Percentiles rank a stretch among this genome's conserved stretches.
Evolutionary conservation across 2,329 filamentous ascomycete species (phyloP).

Genomic region (Falciphora oryzae): DNA sequence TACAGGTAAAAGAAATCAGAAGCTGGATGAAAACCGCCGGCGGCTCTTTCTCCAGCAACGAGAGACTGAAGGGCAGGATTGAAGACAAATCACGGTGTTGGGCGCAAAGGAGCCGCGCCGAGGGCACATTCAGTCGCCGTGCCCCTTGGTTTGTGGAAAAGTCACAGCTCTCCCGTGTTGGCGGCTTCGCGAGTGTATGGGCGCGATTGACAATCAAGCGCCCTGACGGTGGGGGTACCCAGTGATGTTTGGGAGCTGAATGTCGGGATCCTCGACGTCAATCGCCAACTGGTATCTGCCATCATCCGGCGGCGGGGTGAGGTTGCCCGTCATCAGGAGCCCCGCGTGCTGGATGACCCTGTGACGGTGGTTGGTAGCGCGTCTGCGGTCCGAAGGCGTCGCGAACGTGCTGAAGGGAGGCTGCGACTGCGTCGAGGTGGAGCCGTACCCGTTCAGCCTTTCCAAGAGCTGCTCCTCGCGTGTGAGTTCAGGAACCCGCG

Average conservation of each 20-base stretch:
- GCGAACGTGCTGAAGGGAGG: neutral
- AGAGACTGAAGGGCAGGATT: too few species aligned
- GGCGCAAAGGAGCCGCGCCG: too few species aligned
- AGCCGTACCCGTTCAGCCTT: neutral
- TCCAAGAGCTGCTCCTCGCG: neutral
- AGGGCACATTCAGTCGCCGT: too few species aligned
- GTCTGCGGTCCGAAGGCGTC: neutral
- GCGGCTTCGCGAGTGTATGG: neutral
- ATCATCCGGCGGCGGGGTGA: neutral
- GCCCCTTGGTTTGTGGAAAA: neutral
- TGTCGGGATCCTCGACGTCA: neutral
- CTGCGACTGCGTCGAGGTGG: too few species aligned
- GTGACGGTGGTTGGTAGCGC: neutral
- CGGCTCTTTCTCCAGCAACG: too few species aligned
- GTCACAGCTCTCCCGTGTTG: neutral
- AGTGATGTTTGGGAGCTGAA: neutral
- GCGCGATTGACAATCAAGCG: neutral
- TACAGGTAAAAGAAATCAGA: too few species aligned
- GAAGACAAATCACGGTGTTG: neutral
- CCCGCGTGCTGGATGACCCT: neutral
- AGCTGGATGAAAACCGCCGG: too few species aligned
- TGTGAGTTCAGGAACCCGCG: too few species aligned
- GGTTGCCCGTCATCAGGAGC: neutral
- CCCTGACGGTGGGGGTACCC: neutral
- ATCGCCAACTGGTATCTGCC: neutral